Conservation (phyloP, 2,329 filamentous ascomycete genomes). For the Neonectria ditissima region DNA sequence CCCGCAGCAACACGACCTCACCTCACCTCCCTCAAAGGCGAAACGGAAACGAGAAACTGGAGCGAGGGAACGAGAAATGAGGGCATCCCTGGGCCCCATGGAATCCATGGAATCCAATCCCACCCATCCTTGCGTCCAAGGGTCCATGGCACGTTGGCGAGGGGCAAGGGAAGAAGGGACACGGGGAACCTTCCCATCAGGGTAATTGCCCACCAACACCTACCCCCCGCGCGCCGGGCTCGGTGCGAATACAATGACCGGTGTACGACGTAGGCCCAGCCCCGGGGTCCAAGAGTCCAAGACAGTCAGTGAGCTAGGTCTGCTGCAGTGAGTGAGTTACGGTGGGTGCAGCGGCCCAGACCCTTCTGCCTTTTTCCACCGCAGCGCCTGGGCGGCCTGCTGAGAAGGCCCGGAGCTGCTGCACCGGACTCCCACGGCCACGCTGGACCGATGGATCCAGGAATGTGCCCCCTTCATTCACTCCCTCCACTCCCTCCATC, state of each 20-base stretch:
- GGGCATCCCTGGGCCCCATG: constrained; percentile 12
- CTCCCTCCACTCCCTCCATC: not conserved
- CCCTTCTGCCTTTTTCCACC: not conserved
- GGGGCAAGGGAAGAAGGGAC: not conserved
- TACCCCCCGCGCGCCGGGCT: constrained; percentile 24
- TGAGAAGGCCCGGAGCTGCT: not conserved
- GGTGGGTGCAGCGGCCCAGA: constrained; percentile 33
- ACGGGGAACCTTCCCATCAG: constrained; percentile 35
- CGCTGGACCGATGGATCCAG: not conserved
- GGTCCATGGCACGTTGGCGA: constrained; percentile 9
- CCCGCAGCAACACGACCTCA: too few species aligned
- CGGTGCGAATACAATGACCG: not conserved
- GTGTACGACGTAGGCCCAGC: constrained; percentile 9
- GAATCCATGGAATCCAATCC: constrained; percentile 25
- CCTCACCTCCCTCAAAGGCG: not conserved
- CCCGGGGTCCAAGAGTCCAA: too few species aligned
- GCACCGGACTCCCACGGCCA: too few species aligned
- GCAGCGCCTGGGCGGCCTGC: not conserved
- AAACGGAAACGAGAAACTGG: not conserved
- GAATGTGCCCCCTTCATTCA: too few species aligned
- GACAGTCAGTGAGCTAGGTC: not conserved
- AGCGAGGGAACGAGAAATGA: constrained; percentile 12
- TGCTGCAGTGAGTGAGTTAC: constrained; percentile 8
- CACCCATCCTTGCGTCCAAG: constrained; percentile 9
- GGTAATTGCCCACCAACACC: constrained; percentile 37